Evolutionary conservation across 306 rosid species (phyloP).

Genomic region (Fagus crenata): DNA sequence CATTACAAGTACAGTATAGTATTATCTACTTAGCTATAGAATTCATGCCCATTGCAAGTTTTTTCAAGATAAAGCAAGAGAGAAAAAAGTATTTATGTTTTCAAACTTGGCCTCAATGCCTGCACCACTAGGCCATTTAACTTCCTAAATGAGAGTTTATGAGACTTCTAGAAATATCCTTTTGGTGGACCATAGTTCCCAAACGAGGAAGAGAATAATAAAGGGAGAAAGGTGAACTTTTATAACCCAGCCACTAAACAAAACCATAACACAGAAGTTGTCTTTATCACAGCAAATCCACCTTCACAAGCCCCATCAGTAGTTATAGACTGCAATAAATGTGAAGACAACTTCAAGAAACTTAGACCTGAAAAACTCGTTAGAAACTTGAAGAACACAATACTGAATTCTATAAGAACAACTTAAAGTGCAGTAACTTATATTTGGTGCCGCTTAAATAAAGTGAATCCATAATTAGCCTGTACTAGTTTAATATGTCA

Average conservation of each 20-base stretch:
- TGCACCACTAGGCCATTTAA: no score
- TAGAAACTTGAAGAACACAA: neutral
- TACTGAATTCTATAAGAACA: neutral
- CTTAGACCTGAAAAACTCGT: neutral
- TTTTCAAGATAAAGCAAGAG: neutral
- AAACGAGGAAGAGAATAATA: neutral
- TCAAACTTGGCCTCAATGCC: neutral
- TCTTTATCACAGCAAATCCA: neutral
- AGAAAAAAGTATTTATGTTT: neutral
- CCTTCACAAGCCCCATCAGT: neutral
- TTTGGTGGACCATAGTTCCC: neutral
- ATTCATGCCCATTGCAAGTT: neutral
- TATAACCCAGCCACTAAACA: no score
- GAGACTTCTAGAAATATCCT: neutral
- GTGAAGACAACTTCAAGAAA: neutral
- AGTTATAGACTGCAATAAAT: neutral
- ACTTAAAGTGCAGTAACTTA: neutral
- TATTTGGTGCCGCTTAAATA: neutral
- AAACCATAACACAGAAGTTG: neutral
- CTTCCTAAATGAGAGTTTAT: no score
- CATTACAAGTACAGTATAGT: neutral
- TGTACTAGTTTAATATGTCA: neutral
- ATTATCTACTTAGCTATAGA: neutral
- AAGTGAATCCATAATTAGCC: neutral
- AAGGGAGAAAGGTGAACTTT: neutral